A percentile compares a stretch with the other conserved stretches of the same genome.
These are phyloP conservation scores for rapeseed (Brassica napus) DNA, from an alignment of 345 rosid genomes.

Conservation along the genomic window DNA sequence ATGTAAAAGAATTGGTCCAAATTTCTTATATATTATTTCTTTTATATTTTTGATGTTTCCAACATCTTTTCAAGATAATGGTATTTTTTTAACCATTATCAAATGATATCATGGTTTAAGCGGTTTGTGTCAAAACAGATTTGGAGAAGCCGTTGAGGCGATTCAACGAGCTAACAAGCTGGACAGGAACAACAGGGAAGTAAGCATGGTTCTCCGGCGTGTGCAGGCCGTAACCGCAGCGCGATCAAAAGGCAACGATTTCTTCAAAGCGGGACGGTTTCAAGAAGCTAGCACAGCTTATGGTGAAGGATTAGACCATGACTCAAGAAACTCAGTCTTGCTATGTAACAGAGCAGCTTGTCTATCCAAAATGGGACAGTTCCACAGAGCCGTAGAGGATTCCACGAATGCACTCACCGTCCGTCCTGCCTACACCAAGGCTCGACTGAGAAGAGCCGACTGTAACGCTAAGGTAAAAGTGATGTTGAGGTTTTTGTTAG, in stretches of 20 bases:
- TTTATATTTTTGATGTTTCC: too few relatives aligned
- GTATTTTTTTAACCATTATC: too few relatives aligned
- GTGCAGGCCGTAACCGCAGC: slow-evolving; percentile 59
- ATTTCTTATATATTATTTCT: too few relatives aligned
- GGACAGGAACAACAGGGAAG: slow-evolving; percentile 70
- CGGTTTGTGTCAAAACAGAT: slow-evolving; percentile 39
- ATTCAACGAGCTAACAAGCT: slow-evolving; percentile 64
- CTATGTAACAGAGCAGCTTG: slow-evolving; percentile 86
- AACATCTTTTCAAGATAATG: too few relatives aligned
- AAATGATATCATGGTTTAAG: too few relatives aligned
- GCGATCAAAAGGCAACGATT: slow-evolving; percentile 63
- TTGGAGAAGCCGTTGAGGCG: slow-evolving; percentile 63
- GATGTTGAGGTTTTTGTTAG: too few relatives aligned
- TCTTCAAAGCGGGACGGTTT: slow-evolving; percentile 59
- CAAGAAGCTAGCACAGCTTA: slow-evolving; percentile 62
- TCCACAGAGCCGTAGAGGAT: slow-evolving; percentile 69
- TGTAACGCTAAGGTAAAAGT: slow-evolving; percentile 67
- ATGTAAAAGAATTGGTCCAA: too few relatives aligned
- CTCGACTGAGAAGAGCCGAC: slow-evolving; percentile 83
- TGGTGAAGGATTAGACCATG: slow-evolving; percentile 71
- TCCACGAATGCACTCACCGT: slow-evolving; percentile 59
- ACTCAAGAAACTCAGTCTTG: slow-evolving; percentile 73
- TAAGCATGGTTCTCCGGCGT: slow-evolving; percentile 44
- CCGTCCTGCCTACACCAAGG: slow-evolving; percentile 72
- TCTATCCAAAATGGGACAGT: slow-evolving; percentile 61